Evolutionary conservation across 768 basidiomycete species (phyloP).

Genomic region (Suillus ampliporus): DNA sequence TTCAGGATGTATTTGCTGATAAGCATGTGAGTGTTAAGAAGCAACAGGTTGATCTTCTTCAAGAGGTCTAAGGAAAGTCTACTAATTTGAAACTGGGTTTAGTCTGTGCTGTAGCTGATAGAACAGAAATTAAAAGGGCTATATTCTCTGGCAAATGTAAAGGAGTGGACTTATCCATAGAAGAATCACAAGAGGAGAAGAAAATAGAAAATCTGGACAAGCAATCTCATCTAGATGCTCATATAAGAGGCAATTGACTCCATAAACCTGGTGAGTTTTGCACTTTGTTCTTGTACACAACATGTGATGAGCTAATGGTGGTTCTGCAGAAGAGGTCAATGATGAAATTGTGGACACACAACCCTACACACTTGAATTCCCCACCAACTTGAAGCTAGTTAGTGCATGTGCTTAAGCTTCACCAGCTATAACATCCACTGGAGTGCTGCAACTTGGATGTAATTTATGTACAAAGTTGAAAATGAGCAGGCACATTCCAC

Average conservation of each 20-base stretch:
- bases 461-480: too few relatives aligned
- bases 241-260: conserved; percentile 87
- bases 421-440: too few relatives aligned
- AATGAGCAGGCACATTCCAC: too few relatives aligned
- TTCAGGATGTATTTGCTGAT: too few relatives aligned
- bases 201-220: conserved; percentile 63
- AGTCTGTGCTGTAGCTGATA: conserved; percentile 79
- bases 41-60: too few relatives aligned
- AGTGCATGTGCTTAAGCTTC: too few relatives aligned
- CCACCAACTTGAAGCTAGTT: too few relatives aligned
- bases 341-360: neutral
- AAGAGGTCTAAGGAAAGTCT: too few relatives aligned
- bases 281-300: conserved; percentile 76
- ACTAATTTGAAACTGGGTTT: conserved; percentile 73
- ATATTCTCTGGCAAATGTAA: conserved; percentile 54
- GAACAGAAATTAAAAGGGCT: conserved; percentile 82
- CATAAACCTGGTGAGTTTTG: conserved; percentile 63
- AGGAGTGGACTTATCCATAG: conserved; percentile 43
- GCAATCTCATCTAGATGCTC: conserved; percentile 88
- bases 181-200: conserved; percentile 26
- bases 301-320: conserved; percentile 94
- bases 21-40: too few relatives aligned
- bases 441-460: too few relatives aligned
- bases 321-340: conserved; percentile 58
- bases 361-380: conserved; percentile 81